Base-by-base conservation (phyloP, 2,329 filamentous ascomycete genomes). In the Sporothrix brasiliensis region DNA sequence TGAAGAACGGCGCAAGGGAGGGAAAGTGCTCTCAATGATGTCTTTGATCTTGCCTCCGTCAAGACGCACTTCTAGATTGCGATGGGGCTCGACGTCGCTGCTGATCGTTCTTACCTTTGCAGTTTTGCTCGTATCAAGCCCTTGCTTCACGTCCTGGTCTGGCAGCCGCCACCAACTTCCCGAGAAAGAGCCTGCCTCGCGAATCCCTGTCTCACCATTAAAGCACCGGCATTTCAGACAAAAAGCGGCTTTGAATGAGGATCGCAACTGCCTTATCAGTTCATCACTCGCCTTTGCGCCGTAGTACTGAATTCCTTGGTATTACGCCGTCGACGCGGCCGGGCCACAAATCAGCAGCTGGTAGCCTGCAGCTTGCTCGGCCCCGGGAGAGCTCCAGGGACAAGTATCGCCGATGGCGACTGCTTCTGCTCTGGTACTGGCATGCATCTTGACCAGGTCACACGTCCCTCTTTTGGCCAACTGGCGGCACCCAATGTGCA, bases 161-260 rank as follows among this genome's bases (percentile, higher is more conserved):
- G 27, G 47, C 63, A 53, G 14, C 27, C 14, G 63, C 39, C 24
- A 21, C 67, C 34, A 34, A 34, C 4, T 34, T 7, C 4, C 34
- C 54, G 54, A 58, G 67, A 34, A 60, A 44, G 54, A 66, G 63
- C 44, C 41, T 39, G 67, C 41, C 67, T 58, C 67, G 54, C 67
- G 54, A 61, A 69, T 69, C 67, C 41, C 52, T 69, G 67, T 69
- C 67, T 69, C 67, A 69, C 67, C 9, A 44, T 50, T 24, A 30
- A 11, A 41, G 54, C 39, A 21, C 41, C 41, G 54, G 44, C 67
- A 69, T 69, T 49, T 54, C 67, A 69, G 53, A 68, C 19, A 54
- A 52, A 47, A 66, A 21, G 60, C 61, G 11, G 34, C 24, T 44
- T 44, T 44, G 41, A 63, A 47, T 21, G 39, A 21, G 39, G 39